phyloP scores from a whole-genome alignment of 2,329 filamentous ascomycete species.

The Beauveria asiatica region DNA sequence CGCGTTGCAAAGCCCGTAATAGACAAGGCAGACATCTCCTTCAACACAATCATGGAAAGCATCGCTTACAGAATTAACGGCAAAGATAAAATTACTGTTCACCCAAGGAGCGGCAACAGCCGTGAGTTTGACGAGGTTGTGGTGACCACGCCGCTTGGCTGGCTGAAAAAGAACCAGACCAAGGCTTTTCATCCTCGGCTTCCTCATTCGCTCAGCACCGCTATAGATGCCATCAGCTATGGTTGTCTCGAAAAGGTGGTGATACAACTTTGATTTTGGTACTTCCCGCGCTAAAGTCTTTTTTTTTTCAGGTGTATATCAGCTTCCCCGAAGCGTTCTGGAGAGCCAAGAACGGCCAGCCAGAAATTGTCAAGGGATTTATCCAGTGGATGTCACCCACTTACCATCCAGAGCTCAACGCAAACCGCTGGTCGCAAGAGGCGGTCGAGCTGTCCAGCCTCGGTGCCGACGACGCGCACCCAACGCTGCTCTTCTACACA shows the following conservation, averaged over 20 bases:
- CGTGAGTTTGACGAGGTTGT: conserved; percentile 59
- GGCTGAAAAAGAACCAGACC: conserved; percentile 50
- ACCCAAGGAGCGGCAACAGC: conserved; percentile 34
- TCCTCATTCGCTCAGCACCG: conserved; percentile 46
- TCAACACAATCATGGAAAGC: conserved; percentile 37
- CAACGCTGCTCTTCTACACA: conserved; percentile 79
- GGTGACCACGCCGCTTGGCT: conserved; percentile 59
- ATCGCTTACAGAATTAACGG: conserved; percentile 27
- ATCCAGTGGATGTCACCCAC: conserved; percentile 65
- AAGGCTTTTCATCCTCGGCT: conserved; percentile 52
- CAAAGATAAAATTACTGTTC: conserved; percentile 32
- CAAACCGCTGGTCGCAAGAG: conserved; percentile 63
- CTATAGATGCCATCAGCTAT: conserved; percentile 58
- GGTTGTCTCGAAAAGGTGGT: conserved; percentile 61
- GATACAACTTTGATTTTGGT: neutral
- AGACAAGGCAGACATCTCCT: conserved; percentile 45
- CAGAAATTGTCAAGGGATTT: conserved; percentile 52
- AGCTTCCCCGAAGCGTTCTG: conserved; percentile 73
- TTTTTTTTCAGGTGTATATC: conserved; percentile 41
- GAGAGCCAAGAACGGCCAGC: conserved; percentile 35
- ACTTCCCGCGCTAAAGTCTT: neutral
- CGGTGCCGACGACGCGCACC: conserved; percentile 50
- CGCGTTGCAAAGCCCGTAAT: conserved; percentile 49
- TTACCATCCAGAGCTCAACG: conserved; percentile 56
- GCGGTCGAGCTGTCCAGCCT: conserved; percentile 68